Evolutionary conservation across 1,284 basidiomycete genomes (phyloP), one percentile per base, ranked within the genome.

Genomic region (Filobasidium uniguttulatum): DNA sequence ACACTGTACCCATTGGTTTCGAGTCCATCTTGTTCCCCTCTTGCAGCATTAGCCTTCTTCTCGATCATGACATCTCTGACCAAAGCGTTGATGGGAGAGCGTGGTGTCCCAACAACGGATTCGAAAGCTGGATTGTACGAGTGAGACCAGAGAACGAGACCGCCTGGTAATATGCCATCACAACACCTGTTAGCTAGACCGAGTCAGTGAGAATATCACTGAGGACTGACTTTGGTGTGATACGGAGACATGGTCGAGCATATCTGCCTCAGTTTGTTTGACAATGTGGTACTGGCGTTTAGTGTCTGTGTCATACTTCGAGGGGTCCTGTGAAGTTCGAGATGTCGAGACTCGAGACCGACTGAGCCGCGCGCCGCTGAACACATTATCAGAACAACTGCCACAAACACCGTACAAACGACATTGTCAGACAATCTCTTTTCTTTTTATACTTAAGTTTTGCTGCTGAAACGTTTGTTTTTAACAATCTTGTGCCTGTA

Each of bases 1-100:
- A 94, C 81, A 35, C 86, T 83, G 62, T 88, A 91, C 0, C 87
- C 86, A 60, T 91, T 88, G 64, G 82, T 88, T 70, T 91, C 87
- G 62, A 85, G 87, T 54, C 79, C 83, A 53, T 84, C 78, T 52
- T 85, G 83, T 2, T 68, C 66, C 7, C 47, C 54, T 3, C 38
- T 46, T 14, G 52, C 52, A 5, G 53, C 50, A 7, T 55, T 52
- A 0, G 59, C 57, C 43, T 65, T 66, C 26, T 50, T 86, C 63
- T 93, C 88, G 59, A 94, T 89, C 48, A 96, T 76, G 9, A 85
- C 85, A 57, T 91, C 86, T 26, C 83, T 81, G 59, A 96, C 82
- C 57, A 93, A 79, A 19, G 83, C 80, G 67, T 91, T 91, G 48
- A 94, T 80, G 1, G 89, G 90, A 0, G 88, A 90, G 12, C 59